Conservation (phyloP, 2,329 filamentous ascomycete species). For the Colletotrichum cereale region DNA sequence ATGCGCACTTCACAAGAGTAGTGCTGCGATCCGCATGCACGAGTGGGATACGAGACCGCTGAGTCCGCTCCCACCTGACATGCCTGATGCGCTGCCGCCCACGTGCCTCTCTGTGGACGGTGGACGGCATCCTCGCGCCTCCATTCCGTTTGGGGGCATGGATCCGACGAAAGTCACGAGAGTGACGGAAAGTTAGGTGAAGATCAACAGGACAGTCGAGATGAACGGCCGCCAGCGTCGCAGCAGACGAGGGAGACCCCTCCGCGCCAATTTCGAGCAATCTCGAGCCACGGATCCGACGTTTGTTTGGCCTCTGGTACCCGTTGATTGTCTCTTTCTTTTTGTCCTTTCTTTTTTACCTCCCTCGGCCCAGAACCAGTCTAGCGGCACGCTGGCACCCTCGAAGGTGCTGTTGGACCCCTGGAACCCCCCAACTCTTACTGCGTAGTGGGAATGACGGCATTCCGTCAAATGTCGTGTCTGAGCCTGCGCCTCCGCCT, state of each 20-base stretch:
- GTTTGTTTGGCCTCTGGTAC: slow-evolving; percentile 23
- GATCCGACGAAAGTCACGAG: not conserved
- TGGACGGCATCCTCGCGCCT: slow-evolving; percentile 18
- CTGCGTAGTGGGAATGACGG: slow-evolving; percentile 33
- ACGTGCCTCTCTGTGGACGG: slow-evolving; percentile 24
- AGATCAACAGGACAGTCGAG: slow-evolving; percentile 39
- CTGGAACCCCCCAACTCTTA: slow-evolving; percentile 6
- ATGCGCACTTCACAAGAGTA: not conserved
- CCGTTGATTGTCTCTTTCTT: slow-evolving; percentile 10
- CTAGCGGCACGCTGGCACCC: slow-evolving; percentile 4
- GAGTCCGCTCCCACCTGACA: not conserved
- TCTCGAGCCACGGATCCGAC: slow-evolving; percentile 25
- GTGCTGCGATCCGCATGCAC: not conserved
- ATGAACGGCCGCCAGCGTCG: slow-evolving; percentile 24
- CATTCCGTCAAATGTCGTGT: slow-evolving; percentile 25
- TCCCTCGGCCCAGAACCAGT: slow-evolving; percentile 9
- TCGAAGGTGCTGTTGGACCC: slow-evolving; percentile 8
- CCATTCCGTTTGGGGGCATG: not conserved
- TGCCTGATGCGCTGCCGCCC: not conserved
- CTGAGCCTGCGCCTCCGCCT: not conserved
- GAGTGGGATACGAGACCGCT: not conserved
- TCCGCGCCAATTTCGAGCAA: slow-evolving; percentile 37
- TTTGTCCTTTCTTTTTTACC: not conserved
- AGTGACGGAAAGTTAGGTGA: slow-evolving; percentile 15
- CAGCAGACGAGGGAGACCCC: slow-evolving; percentile 20